Evolutionary conservation across 306 rosid genomes (phyloP).

Genomic region (Begonia fuchsioides): DNA sequence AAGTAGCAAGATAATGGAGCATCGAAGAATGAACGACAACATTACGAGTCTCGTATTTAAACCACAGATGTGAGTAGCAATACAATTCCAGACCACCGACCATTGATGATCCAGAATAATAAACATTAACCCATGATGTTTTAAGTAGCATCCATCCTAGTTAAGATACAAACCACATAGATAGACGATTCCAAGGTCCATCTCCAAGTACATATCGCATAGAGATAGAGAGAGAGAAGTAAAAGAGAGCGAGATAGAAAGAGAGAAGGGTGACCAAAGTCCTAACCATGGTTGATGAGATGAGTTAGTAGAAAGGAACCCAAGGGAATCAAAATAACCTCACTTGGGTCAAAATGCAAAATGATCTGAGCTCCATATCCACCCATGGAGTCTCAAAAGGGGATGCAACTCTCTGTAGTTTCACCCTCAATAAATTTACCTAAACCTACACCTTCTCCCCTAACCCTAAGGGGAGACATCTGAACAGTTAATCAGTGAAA

Average conservation of each 20-base stretch:
- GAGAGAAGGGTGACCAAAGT: constrained; percentile 47
- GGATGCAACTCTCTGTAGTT: constrained; percentile 62
- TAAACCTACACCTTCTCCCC: constrained; percentile 7
- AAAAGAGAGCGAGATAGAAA: constrained; percentile 1
- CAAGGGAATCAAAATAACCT: constrained; percentile 93
- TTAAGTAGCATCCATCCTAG: too few species aligned
- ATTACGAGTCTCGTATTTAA: too few species aligned
- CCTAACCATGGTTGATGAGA: constrained; percentile 97
- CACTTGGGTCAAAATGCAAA: constrained; percentile 39
- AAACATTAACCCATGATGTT: too few species aligned
- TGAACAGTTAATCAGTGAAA: too few species aligned
- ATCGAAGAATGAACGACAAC: too few species aligned
- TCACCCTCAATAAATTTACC: constrained; percentile 49
- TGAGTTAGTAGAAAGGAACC: constrained; percentile 59
- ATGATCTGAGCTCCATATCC: constrained; percentile 64
- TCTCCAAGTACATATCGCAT: not conserved
- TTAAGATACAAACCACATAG: too few species aligned
- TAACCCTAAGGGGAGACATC: constrained; percentile 29
- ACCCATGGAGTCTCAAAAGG: constrained; percentile 57
- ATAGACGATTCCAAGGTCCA: too few species aligned
- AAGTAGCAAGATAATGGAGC: too few species aligned
- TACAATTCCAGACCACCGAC: too few species aligned
- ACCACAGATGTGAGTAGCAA: too few species aligned
- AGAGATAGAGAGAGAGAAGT: constrained; percentile 11
- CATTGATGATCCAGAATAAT: too few species aligned